Evolutionary conservation across 2,329 filamentous ascomycete genomes (phyloP).

Genomic region (Botryosphaeria dothidea): DNA sequence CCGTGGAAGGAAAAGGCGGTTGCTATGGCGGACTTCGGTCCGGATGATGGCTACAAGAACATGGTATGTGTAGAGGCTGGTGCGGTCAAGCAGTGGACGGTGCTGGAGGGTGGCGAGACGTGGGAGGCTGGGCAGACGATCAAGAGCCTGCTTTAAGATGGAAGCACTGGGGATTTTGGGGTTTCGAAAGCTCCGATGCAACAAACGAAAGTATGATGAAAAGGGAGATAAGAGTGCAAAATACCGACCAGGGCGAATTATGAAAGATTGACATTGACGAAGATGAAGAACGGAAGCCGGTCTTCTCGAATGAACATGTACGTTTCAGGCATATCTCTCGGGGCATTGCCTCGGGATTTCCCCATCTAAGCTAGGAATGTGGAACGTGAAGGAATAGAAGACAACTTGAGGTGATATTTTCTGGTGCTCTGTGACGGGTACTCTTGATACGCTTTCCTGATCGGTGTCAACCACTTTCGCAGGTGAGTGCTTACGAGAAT

Average conservation of each 20-base stretch:
- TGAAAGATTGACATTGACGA: neutral
- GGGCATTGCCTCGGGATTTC: neutral
- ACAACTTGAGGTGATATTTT: neutral
- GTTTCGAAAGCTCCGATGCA: neutral
- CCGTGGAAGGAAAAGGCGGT: constrained; percentile 86
- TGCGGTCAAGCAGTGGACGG: constrained; percentile 77
- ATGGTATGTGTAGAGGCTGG: constrained; percentile 97
- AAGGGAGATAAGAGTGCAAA: no score
- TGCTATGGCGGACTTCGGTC: constrained; percentile 81
- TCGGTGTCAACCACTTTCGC: no score
- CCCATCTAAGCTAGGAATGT: neutral
- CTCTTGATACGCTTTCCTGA: no score
- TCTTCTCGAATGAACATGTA: neutral
- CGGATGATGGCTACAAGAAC: constrained; percentile 85
- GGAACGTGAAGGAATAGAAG: neutral
- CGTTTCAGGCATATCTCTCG: neutral
- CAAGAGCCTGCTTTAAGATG: constrained; percentile 40
- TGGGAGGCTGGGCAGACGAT: constrained; percentile 66
- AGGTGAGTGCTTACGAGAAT: no score
- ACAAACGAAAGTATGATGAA: neutral
- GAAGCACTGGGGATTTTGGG: neutral
- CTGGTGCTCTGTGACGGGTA: no score
- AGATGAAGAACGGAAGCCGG: neutral
- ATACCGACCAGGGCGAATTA: no score
- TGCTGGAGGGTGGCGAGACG: constrained; percentile 74